Evolutionary conservation across 371 early-diverging fungal genomes (phyloP).

Genomic region (Dipsacomyces acuminosporus): DNA sequence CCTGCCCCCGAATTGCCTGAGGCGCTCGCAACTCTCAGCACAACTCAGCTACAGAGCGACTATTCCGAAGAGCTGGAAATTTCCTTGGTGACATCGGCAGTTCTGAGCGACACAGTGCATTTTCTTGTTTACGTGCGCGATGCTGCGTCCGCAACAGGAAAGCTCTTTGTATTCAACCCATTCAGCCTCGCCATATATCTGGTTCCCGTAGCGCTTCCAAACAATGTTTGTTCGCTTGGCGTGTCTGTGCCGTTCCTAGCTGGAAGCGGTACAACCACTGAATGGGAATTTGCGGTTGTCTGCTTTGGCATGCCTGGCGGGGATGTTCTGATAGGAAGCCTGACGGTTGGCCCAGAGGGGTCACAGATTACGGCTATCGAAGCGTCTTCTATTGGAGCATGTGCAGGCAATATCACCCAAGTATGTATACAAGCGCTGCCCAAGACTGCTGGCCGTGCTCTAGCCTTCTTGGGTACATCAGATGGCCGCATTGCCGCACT

Average conservation of each 20-base stretch:
- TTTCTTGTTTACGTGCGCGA: constrained; percentile 30
- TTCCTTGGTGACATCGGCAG: constrained; percentile 16
- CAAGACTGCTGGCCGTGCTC: constrained; percentile 5
- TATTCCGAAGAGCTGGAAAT: constrained; percentile 23
- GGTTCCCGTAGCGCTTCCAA: constrained; percentile 11
- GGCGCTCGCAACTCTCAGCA: constrained; percentile 30
- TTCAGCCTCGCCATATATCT: constrained; percentile 19
- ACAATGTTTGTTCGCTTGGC: constrained; percentile 20
- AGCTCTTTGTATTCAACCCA: constrained; percentile 26
- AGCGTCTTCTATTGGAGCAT: not conserved
- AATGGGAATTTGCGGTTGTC: constrained; percentile 34
- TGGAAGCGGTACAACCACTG: constrained; percentile 26
- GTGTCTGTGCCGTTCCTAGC: constrained; percentile 23
- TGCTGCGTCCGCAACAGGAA: constrained; percentile 1
- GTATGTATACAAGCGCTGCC: constrained; percentile 6
- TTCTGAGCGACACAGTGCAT: constrained; percentile 7
- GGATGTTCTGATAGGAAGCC: constrained; percentile 20
- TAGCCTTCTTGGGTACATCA: constrained; percentile 17
- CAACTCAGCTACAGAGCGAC: constrained; percentile 20
- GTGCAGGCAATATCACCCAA: constrained; percentile 10
- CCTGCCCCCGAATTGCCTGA: constrained; percentile 13
- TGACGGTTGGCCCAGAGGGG: constrained; percentile 11
- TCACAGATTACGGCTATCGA: constrained; percentile 26
- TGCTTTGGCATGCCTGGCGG: constrained; percentile 28
- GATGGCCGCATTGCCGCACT: constrained; percentile 18